These are phyloP conservation scores for Triadica sebifera DNA, from an alignment of 345 rosid species.

Conservation along the genomic window DNA sequence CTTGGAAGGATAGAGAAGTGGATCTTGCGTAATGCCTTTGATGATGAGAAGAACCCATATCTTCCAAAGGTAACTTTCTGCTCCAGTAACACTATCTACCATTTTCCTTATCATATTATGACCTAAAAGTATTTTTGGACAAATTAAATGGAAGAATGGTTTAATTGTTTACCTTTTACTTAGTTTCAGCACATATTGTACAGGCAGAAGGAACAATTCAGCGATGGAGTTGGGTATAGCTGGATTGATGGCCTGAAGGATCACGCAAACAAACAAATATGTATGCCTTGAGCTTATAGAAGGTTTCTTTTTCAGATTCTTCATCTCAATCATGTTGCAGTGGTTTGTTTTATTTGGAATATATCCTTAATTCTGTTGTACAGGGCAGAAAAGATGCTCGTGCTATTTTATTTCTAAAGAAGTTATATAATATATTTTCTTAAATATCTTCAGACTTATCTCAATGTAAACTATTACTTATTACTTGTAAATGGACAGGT, in stretches of 20 bases:
- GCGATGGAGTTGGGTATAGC: slow-evolving; percentile 86
- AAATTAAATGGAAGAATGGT: slow-evolving; percentile 5
- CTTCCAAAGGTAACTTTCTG: slow-evolving; percentile 58
- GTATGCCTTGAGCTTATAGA: not conserved
- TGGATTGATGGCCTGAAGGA: slow-evolving; percentile 89
- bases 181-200: slow-evolving; percentile 62
- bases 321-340: not conserved
- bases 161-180: slow-evolving; percentile 16
- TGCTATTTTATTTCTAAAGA: not conserved
- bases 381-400: not conserved
- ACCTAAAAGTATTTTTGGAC: not conserved
- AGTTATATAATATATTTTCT: not conserved
- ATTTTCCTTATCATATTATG: not conserved
- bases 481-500: slow-evolving; percentile 54
- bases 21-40: slow-evolving; percentile 82
- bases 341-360: not conserved
- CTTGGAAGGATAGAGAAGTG: slow-evolving; percentile 83
- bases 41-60: slow-evolving; percentile 67
- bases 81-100: not conserved
- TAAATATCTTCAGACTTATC: not conserved
- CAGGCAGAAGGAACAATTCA: slow-evolving; percentile 87
- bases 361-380: not conserved
- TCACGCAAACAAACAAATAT: slow-evolving; percentile 63
- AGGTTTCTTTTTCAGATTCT: not conserved
- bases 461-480: not conserved